Conservation (phyloP, 2,329 filamentous ascomycete genomes). For the Fusarium marasasianum region DNA sequence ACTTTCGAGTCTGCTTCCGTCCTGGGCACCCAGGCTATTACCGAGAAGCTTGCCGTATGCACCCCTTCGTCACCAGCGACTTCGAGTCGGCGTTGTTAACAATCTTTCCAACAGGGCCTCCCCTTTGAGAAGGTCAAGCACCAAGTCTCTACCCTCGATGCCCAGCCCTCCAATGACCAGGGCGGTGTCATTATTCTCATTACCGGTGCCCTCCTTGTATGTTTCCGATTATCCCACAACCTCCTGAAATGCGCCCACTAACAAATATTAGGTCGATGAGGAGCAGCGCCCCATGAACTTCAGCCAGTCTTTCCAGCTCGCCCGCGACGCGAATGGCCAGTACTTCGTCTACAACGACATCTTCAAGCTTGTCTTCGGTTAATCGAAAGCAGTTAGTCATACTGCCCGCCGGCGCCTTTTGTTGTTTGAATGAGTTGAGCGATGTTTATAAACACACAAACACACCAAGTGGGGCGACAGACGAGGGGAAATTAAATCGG, state of each 20-base stretch:
- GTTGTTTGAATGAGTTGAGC: conserved; percentile 3
- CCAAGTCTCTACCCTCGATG: conserved; percentile 79
- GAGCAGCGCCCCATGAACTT: conserved; percentile 90
- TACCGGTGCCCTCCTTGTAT: conserved; percentile 84
- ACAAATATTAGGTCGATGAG: conserved; percentile 75
- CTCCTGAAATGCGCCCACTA: background rate
- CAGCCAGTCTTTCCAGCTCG: conserved; percentile 87
- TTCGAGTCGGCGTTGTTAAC: conserved; percentile 7
- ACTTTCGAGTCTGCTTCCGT: conserved; percentile 83
- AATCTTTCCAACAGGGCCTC: conserved; percentile 63
- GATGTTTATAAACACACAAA: conserved; percentile 18
- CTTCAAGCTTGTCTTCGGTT: conserved; percentile 86
- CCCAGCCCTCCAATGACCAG: conserved; percentile 74
- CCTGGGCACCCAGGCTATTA: conserved; percentile 72
- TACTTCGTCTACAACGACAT: conserved; percentile 95
- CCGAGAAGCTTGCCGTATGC: conserved; percentile 83
- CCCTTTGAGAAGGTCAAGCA: conserved; percentile 87
- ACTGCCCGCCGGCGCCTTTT: background rate
- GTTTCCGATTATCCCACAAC: conserved; percentile 42
- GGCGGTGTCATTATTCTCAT: conserved; percentile 86
- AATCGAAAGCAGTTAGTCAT: conserved; percentile 27
- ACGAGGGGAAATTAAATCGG: conserved; percentile 31
- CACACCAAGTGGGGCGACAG: conserved; percentile 26
- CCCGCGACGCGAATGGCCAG: conserved; percentile 70
- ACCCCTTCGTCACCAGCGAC: background rate